These are phyloP conservation scores for Daldinia eschscholtzii DNA, from an alignment of 2,329 filamentous ascomycete species.

Conservation along the genomic window DNA sequence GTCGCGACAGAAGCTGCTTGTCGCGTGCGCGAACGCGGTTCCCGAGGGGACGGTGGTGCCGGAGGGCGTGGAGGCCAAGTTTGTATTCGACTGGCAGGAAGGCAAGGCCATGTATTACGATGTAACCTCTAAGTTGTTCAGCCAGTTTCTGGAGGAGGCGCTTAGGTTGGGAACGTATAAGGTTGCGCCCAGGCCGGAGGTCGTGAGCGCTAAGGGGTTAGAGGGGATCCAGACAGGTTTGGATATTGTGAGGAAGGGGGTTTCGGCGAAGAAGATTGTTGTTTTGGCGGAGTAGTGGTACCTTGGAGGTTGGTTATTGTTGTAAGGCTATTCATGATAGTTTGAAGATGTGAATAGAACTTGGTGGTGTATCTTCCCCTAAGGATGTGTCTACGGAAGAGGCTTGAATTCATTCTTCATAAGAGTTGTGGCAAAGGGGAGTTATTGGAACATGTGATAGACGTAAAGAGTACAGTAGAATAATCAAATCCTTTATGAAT, in stretches of 20 bases:
- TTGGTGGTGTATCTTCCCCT: too few relatives aligned
- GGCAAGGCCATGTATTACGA: slow-evolving; percentile 12
- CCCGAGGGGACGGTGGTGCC: slow-evolving; percentile 23
- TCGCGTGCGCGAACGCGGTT: slow-evolving; percentile 32
- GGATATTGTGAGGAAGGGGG: slow-evolving; percentile 25
- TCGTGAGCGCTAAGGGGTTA: slow-evolving; percentile 16
- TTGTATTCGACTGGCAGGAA: not conserved
- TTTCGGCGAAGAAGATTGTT: slow-evolving; percentile 36
- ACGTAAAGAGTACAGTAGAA: too few relatives aligned
- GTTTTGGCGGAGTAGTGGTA: slow-evolving; percentile 22
- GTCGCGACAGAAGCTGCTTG: slow-evolving; percentile 20
- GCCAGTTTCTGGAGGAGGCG: slow-evolving; percentile 23
- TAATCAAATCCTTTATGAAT: too few relatives aligned
- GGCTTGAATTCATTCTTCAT: too few relatives aligned
- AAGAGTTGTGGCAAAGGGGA: too few relatives aligned
- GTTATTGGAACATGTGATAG: too few relatives aligned
- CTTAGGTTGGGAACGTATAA: slow-evolving; percentile 21
- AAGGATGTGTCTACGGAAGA: too few relatives aligned
- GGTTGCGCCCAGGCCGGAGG: slow-evolving; percentile 30
- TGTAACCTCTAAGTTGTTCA: slow-evolving; percentile 11
- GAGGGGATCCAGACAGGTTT: slow-evolving; percentile 33
- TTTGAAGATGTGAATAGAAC: too few relatives aligned
- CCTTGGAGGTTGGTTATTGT: not conserved
- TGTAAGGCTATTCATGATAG: too few relatives aligned
- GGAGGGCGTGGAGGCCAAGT: slow-evolving; percentile 23